phyloP scores from a whole-genome alignment of 1,284 basidiomycete genomes.

The Pterulicium gracile region DNA sequence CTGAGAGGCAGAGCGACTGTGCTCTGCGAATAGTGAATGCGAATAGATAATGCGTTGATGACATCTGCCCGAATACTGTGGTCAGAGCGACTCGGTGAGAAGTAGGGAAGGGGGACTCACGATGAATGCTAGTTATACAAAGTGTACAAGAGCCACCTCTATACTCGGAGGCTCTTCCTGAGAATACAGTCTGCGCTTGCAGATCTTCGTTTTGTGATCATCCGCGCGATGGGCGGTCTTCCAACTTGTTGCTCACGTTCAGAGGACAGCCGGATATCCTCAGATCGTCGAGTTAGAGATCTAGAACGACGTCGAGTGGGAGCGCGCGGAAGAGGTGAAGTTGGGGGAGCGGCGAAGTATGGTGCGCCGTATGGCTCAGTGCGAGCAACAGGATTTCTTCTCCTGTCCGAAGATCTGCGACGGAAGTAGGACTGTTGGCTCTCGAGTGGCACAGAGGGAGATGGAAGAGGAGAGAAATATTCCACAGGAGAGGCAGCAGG shows the following conservation, averaged over 20 bases:
- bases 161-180: too few species aligned
- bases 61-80: too few species aligned
- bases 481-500: neutral
- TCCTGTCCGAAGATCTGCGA: neutral
- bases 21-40: too few species aligned
- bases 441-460: neutral
- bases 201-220: neutral
- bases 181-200: constrained; percentile 1
- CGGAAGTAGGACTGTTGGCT: neutral
- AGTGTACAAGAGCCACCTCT: too few species aligned
- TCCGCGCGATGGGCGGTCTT: neutral
- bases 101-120: neutral
- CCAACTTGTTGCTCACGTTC: too few species aligned
- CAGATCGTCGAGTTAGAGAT: neutral
- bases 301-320: neutral
- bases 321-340: neutral
- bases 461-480: neutral
- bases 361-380: constrained; percentile 2
- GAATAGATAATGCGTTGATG: too few species aligned
- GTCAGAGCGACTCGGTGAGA: too few species aligned
- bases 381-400: neutral
- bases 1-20: too few species aligned
- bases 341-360: neutral
- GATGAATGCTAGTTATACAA: neutral
- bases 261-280: neutral